phyloP scores from a whole-genome alignment of 345 rosid species.

The Cardamine occulta region DNA sequence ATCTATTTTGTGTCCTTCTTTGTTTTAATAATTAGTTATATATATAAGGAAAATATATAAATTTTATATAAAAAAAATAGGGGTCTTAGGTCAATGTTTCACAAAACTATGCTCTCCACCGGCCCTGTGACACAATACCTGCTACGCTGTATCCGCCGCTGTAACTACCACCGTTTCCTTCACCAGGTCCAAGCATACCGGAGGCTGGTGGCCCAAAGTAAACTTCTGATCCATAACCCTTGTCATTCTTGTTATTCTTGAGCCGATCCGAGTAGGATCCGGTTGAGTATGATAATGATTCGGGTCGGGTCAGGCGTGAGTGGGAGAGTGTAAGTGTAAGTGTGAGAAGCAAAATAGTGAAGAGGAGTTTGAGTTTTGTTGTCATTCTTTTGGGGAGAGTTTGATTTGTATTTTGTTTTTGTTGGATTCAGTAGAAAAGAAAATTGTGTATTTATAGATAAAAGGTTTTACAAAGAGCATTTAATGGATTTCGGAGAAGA shows the following conservation, averaged over 20 bases:
- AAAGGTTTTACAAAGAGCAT: conserved; percentile 13
- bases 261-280: conserved; percentile 36
- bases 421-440: conserved; percentile 10
- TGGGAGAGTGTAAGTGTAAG: conserved; percentile 39
- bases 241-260: conserved; percentile 43
- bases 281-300: conserved; percentile 18
- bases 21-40: too few species aligned
- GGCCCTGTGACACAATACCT: conserved; percentile 38
- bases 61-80: too few species aligned
- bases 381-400: conserved; percentile 17
- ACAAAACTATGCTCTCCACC: too few species aligned
- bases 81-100: too few species aligned
- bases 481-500: conserved; percentile 18
- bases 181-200: conserved; percentile 48
- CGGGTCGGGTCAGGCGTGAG: conserved; percentile 42
- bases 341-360: conserved; percentile 41
- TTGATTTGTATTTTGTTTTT: conserved; percentile 5
- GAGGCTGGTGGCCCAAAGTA: conserved; percentile 52
- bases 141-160: conserved; percentile 64
- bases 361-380: conserved; percentile 28
- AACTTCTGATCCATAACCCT: conserved; percentile 44
- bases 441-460: conserved; percentile 29
- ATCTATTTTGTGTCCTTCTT: too few species aligned
- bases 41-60: too few species aligned
- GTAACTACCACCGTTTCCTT: conserved; percentile 61